Conservation (phyloP, 176 grass and related monocot species). For the Hyparrhenia diplandra region DNA sequence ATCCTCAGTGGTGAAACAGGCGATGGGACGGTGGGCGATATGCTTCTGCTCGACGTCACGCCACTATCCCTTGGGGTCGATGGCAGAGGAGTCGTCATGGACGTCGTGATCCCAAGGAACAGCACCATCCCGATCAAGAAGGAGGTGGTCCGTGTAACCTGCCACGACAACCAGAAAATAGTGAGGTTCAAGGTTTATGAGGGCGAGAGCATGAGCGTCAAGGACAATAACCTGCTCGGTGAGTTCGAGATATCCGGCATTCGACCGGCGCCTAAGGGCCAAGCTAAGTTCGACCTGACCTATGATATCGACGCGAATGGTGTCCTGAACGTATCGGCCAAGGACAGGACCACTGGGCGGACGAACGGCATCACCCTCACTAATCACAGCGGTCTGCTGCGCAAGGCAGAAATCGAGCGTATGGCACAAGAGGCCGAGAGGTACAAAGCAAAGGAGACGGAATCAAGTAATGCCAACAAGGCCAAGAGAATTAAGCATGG, state of each 20-base stretch:
- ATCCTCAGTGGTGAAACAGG: constrained; percentile 16
- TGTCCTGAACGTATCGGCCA: not conserved
- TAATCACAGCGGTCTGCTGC: constrained; percentile 29
- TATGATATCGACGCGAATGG: constrained; percentile 41
- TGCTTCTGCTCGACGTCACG: constrained; percentile 29
- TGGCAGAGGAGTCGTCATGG: constrained; percentile 10
- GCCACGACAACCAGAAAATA: constrained; percentile 7
- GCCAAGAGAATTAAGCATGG: no score
- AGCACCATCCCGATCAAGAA: constrained; percentile 37
- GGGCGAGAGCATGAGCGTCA: constrained; percentile 36
- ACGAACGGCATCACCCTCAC: constrained; percentile 46
- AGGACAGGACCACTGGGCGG: not conserved
- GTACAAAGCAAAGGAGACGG: no score
- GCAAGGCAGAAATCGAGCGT: constrained; percentile 39
- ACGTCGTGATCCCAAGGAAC: constrained; percentile 33
- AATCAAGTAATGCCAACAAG: no score
- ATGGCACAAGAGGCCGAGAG: constrained; percentile 16
- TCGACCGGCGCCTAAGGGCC: no score
- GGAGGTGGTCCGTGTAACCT: not conserved
- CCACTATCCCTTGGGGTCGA: constrained; percentile 33
- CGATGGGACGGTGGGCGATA: not conserved
- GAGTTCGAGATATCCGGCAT: constrained; percentile 36
- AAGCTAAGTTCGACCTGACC: constrained; percentile 26
- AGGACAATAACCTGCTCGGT: constrained; percentile 47
- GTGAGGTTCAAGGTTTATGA: constrained; percentile 24